phyloP scores from a whole-genome alignment of 73 alveolate species.

The Paraurostyla sp. region DNA sequence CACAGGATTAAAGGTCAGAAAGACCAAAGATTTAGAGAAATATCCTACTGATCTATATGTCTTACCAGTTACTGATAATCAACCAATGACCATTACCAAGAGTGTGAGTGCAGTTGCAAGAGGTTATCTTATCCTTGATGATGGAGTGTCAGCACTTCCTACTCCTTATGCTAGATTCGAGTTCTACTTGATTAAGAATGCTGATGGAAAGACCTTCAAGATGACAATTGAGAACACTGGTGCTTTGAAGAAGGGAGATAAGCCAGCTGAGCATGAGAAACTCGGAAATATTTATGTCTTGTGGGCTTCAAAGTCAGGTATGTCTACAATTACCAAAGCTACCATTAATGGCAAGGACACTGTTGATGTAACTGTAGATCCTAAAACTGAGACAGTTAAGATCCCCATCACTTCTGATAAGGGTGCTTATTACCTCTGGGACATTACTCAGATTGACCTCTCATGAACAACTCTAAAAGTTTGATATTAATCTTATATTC shows the following conservation, averaged over 20 bases:
- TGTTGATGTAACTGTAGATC: neutral
- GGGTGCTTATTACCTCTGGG: neutral
- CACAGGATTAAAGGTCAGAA: slow-evolving; percentile 66
- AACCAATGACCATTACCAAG: slow-evolving; percentile 13
- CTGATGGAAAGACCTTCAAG: slow-evolving; percentile 18
- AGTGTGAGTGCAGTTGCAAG: slow-evolving; percentile 43
- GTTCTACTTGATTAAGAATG: slow-evolving; percentile 11
- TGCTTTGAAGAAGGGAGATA: neutral
- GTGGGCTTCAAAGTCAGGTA: slow-evolving; percentile 40
- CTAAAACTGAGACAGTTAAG: neutral
- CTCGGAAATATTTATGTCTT: slow-evolving; percentile 19
- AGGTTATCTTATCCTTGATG: slow-evolving; percentile 28
- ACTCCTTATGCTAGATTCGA: too few species aligned
- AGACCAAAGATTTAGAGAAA: slow-evolving; percentile 72
- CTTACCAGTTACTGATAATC: slow-evolving; percentile 20
- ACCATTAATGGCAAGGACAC: neutral
- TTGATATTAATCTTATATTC: too few species aligned
- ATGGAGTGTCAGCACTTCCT: too few species aligned
- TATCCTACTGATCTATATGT: slow-evolving; percentile 73
- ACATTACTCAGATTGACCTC: neutral
- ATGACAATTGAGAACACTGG: neutral
- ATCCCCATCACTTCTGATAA: slow-evolving; percentile 11
- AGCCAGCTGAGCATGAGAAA: neutral
- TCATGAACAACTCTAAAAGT: too few species aligned
- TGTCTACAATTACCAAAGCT: neutral